phyloP scores from a whole-genome alignment of 1,284 basidiomycete genomes.

The Clitocybe nebularis region DNA sequence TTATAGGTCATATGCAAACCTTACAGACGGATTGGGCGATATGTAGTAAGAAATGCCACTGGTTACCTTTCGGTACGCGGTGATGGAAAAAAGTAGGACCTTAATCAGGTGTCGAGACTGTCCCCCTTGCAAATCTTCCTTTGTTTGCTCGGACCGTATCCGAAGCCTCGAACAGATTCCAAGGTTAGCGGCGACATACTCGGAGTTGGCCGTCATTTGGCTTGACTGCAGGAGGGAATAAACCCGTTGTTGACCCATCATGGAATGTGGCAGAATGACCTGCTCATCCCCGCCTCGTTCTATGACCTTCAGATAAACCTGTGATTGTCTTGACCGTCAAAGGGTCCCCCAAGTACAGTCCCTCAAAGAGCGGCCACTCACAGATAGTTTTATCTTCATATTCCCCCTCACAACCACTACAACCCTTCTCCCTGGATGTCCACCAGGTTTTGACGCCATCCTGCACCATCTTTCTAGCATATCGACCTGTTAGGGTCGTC shows the following conservation, averaged over 20 bases:
- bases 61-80: no score
- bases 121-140: conserved; percentile 15
- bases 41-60: no score
- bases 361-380: conserved; percentile 12
- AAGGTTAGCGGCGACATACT: conserved; percentile 6
- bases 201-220: conserved; percentile 18
- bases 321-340: conserved; percentile 13
- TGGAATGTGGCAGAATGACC: conserved; percentile 18
- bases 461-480: neutral
- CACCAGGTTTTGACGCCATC: neutral
- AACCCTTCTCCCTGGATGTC: neutral
- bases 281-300: conserved; percentile 9
- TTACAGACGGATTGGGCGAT: no score
- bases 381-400: no score
- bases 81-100: no score
- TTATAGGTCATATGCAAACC: no score
- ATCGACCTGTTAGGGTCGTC: neutral
- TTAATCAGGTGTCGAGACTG: no score
- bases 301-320: conserved; percentile 11
- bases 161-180: conserved; percentile 12
- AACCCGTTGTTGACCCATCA: conserved; percentile 11
- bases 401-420: conserved; percentile 1
- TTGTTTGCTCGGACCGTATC: conserved; percentile 14
- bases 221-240: conserved; percentile 11
- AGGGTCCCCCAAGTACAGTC: conserved; percentile 6